Base-by-base conservation (phyloP, 352 stramenopile species). In the Phytophthora podocarpi region DNA sequence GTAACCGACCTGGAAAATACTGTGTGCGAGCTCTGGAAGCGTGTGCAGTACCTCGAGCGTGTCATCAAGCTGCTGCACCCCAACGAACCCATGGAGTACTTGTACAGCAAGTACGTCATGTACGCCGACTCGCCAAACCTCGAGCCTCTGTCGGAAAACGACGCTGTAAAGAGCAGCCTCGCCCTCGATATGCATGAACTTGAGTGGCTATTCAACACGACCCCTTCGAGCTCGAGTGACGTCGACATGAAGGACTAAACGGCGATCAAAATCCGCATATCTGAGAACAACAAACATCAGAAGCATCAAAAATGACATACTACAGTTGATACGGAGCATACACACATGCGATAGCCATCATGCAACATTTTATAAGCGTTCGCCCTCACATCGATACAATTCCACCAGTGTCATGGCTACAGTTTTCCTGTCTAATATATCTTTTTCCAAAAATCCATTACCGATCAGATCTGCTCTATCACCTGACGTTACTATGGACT, bases 41-140 rank as follows among this genome's bases (percentile, higher is more conserved):
- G 80, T 7, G 78, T 84, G 36, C 76, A 90, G 61, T 84, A 88
- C 50, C 74, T 88, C 37, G 76, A 87, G 42, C 51, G 58, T 16
- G 67, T 87, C 30, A 59, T 85, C 13, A 70, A 75, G 28, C 35
- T 72, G 37, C 50, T 78, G 32, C 68, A 58, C 16, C 74, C 74
- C 3, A 64, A 67, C 43, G 47, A 76, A 21, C 56, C 68, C 13
- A 70, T 79, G 26, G 60, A 68, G 18, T 66, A 73, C 46, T 55
- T 82, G 26, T 82, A 82, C 60, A 74, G 49, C 54, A 70, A 77
- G 35, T 82, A 82, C 54, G 54, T 66, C n/a, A 76, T 76, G 41
- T 77, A 82, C 49, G 71, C 67, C 18, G 62, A 72, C 31, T 72
- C 67, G n/a, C 62, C 65, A 5, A 72, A 53, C 23, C 63, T 76